A percentile compares a stretch with the other conserved stretches of the same genome.
Evolutionary conservation across 345 rosid species (phyloP).

Genomic region (Viola odorata): DNA sequence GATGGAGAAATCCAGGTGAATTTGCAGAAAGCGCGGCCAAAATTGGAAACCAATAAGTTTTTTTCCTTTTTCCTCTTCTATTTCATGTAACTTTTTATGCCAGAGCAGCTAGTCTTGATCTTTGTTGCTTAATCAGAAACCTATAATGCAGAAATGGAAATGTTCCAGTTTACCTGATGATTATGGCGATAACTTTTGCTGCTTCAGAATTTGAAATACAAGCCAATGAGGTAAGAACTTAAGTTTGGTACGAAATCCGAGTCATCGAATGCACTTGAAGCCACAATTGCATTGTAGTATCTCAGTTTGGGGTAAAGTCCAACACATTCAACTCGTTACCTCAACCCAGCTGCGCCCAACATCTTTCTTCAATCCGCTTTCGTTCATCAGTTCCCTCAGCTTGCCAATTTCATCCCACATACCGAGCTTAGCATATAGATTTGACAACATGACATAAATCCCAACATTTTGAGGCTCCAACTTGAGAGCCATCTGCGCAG

Average conservation of each 20-base stretch:
- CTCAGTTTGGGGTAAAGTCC: neutral
- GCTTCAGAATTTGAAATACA: neutral
- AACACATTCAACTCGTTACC: conserved; percentile 19
- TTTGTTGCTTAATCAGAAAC: no score
- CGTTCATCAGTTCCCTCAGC: conserved; percentile 36
- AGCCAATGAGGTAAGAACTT: no score
- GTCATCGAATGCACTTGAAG: neutral
- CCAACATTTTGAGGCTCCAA: conserved; percentile 47
- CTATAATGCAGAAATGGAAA: no score
- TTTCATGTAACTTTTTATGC: no score
- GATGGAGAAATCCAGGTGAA: no score
- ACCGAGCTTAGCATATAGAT: conserved; percentile 42
- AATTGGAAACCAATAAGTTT: no score
- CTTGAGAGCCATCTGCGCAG: conserved; percentile 45
- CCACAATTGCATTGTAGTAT: neutral
- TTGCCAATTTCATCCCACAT: conserved; percentile 47
- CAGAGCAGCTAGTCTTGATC: no score
- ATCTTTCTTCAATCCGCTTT: conserved; percentile 40
- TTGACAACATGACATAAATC: conserved; percentile 38
- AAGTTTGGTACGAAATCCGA: neutral
- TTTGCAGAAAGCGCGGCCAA: no score
- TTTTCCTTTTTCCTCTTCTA: no score
- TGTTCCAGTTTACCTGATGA: no score
- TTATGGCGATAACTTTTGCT: neutral
- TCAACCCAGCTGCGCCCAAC: conserved; percentile 50